Percentiles rank a stretch among this genome's conserved stretches.
phyloP scores from a whole-genome alignment of 768 basidiomycete genomes.

The Hericium coralloides region DNA sequence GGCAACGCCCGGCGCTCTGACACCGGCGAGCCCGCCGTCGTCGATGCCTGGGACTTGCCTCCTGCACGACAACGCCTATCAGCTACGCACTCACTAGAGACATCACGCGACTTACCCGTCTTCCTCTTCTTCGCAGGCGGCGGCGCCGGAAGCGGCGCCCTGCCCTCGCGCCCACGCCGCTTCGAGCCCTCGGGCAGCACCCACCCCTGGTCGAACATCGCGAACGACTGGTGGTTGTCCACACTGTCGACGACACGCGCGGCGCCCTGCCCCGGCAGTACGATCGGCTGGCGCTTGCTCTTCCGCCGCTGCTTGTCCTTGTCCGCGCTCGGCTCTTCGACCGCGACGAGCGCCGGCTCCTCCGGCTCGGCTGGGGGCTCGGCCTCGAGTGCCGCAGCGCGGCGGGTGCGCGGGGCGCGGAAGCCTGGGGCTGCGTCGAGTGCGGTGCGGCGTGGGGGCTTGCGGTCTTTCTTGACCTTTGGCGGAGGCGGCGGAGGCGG shows the following conservation, averaged over 20 bases:
- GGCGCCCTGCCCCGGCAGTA: conserved; percentile 8
- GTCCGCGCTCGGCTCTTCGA: not conserved
- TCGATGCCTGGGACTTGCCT: not conserved
- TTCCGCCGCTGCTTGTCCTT: conserved; percentile 1
- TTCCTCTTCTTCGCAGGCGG: conserved; percentile 39
- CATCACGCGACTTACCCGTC: conserved; percentile 26
- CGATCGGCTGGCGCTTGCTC: conserved; percentile 7
- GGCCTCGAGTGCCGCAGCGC: conserved; percentile 28
- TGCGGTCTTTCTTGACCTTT: not conserved
- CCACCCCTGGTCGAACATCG: conserved; percentile 81
- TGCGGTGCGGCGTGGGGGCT: not conserved
- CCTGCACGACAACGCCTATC: not conserved
- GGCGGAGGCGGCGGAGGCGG: conserved; percentile 6
- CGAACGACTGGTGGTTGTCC: conserved; percentile 65
- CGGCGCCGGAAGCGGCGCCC: conserved; percentile 38
- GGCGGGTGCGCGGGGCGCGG: conserved; percentile 37
- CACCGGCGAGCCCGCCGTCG: not conserved
- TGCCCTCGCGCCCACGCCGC: conserved; percentile 46
- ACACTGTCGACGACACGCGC: conserved; percentile 63
- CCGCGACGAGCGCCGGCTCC: not conserved
- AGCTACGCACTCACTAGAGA: not conserved
- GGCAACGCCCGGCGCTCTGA: not conserved
- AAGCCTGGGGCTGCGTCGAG: conserved; percentile 37
- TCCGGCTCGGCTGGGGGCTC: not conserved
- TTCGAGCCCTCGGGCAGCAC: conserved; percentile 70